Evolutionary conservation across 441 rosid genomes (phyloP).

Genomic region (Flueggea neowawraea): DNA sequence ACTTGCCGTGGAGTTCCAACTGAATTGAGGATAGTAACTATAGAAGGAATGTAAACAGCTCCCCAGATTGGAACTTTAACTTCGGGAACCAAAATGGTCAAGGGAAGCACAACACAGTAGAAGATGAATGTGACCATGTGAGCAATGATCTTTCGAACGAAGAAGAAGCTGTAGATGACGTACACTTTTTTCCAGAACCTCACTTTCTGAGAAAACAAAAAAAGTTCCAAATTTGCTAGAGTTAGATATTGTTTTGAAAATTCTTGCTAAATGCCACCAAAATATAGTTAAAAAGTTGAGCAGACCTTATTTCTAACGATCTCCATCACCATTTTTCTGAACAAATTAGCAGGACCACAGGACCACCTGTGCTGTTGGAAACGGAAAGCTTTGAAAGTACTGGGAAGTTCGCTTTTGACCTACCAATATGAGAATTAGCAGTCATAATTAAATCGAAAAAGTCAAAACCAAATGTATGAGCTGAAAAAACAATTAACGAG

Average conservation of each 20-base stretch:
- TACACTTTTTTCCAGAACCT: slow-evolving; percentile 95
- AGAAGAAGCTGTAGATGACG: slow-evolving; percentile 98
- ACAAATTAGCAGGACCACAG: slow-evolving; percentile 97
- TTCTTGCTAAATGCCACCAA: no score
- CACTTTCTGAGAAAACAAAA: slow-evolving; percentile 66
- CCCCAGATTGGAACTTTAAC: slow-evolving; percentile 97
- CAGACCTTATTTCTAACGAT: slow-evolving; percentile 72
- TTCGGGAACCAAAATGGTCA: slow-evolving; percentile 89
- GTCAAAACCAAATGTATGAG: no score
- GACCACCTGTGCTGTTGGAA: slow-evolving; percentile 99
- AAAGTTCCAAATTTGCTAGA: not conserved
- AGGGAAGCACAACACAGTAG: slow-evolving; percentile 89
- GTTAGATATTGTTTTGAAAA: not conserved
- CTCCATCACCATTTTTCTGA: slow-evolving; percentile 97
- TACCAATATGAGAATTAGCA: slow-evolving; percentile 2
- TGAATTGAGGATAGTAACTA: slow-evolving; percentile 85
- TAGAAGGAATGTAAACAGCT: slow-evolving; percentile 88
- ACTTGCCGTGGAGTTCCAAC: slow-evolving; percentile 94
- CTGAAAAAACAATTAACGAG: no score
- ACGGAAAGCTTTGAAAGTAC: slow-evolving; percentile 95
- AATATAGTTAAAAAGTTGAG: not conserved
- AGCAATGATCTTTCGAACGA: slow-evolving; percentile 87
- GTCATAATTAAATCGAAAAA: not conserved
- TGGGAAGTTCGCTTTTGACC: slow-evolving; percentile 98
- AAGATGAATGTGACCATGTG: slow-evolving; percentile 91